Base-by-base conservation (phyloP, 2,329 filamentous ascomycete genomes). In the Talaromyces sp. region DNA sequence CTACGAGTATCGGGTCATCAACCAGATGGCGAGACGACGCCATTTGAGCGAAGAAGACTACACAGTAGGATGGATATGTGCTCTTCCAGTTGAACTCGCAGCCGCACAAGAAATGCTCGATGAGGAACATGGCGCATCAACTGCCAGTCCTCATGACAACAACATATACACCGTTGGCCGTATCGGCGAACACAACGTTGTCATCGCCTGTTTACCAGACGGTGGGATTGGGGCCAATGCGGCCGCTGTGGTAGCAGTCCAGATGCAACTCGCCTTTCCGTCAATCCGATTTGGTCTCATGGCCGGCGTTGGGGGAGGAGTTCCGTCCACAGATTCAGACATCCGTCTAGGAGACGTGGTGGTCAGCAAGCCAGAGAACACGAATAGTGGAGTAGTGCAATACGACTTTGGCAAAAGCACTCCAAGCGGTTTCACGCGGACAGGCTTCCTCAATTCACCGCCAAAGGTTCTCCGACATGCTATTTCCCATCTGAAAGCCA, bases 281-380 rank as follows among this genome's bases (percentile, higher is more conserved):
- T 21, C 16, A 9, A 59, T 50, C 18, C 16, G 31, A 6, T 35
- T 59, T 12, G 16, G 57, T 5, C 28, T 59, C 7, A 48, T 59
- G 57, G 31, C 50, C 7, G 57, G 57, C 8, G 33, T 59, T 37
- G 57, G 57, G 5, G 57, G 57, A 37, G 57, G 57, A 14, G 57
- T 59, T 0, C 57, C 57, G 6, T 12, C 6, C 9, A 21, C 12
- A 46, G 8, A 21, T 2, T 7, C 16, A 11, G 57, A 50, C 14
- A 50, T 59, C 12, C 42, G 42, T 16, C 28, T 59, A 11, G 42
- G 57, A 21, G 57, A 59, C 6, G 44, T 59, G 1, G 42, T 59
- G 16, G 42, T 59, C 18, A 50, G 57, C 14, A 44, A 6, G 12
- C 21, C 39, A 4, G 55, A 21, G 8, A n/a, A n/a, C 1, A 28